Base-by-base conservation (phyloP, 2,329 filamentous ascomycete species). In the Incumbomyces lentus region DNA sequence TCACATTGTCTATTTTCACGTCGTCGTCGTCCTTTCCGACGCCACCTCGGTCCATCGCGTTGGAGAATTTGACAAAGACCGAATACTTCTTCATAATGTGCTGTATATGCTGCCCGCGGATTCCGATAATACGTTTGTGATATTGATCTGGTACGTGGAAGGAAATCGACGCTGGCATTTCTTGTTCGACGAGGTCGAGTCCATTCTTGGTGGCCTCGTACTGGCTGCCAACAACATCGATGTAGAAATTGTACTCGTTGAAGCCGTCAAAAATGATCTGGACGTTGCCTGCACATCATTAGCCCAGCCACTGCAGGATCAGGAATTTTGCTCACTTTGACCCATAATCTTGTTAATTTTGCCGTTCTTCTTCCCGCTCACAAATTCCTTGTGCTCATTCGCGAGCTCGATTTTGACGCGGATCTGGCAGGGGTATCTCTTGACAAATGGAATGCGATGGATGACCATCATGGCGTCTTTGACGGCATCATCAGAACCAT, bases 281-380 rank as follows among this genome's bases (percentile, higher is more conserved):
- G 11, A 98, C 92, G 58, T 93, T 95, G 74, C 80, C 79, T 81
- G 50, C 37, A 2, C 22, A 19, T 48, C 65, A 57, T 56, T 41
- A 52, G 48, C 22, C 19, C 6, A 31, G 14, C 30, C 34, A 54
- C 13, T 58, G 22, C 11, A 17, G n/a, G 18, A 35, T 16, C n/a
- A n/a, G 31, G 8, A 14, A 18, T 19, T 33, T 13, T n/a, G 62
- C 73, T 55, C 66, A 78, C 89, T 95, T 67, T 96, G 90, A 18
- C 90, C 92, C 92, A 98, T 98, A 60, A 98, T 98, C 74, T 98
- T 98, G 75, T 98, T 98, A 68, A 98, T 98, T 71, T 98, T 98
- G 67, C 92, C 92, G 59, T 98, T 98, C 74, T 98, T 98, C 75
- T 98, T 98, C 57, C 92, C 92, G 58, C 89, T 95, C 48, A 98